Evolutionary conservation across 2,329 filamentous ascomycete species (phyloP).

Genomic region (Hypocreales sp.): DNA sequence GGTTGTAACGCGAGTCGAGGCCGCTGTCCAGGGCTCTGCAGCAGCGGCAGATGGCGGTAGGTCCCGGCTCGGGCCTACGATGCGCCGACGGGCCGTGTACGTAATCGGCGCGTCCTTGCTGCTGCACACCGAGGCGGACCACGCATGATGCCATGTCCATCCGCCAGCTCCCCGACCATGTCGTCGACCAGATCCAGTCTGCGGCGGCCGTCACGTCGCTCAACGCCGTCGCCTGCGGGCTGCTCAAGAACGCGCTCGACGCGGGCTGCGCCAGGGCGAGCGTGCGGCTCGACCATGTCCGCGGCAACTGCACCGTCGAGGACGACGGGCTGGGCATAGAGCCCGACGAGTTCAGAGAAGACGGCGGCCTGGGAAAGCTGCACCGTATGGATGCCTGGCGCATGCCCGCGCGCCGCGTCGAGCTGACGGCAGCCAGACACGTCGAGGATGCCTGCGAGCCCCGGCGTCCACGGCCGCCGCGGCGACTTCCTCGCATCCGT

Average conservation of each 20-base stretch:
- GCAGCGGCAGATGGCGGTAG: no score
- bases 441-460: slow-evolving; percentile 45
- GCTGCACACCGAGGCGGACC: no score
- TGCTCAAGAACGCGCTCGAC: slow-evolving; percentile 77
- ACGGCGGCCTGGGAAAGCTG: slow-evolving; percentile 56
- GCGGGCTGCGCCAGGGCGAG: slow-evolving; percentile 54
- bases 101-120: no score
- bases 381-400: slow-evolving; percentile 43
- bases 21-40: no score
- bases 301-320: slow-evolving; percentile 65
- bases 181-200: slow-evolving; percentile 67
- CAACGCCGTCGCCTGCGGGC: slow-evolving; percentile 51
- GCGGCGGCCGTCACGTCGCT: slow-evolving; percentile 67
- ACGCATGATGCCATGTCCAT: slow-evolving; percentile 39
- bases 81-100: no score
- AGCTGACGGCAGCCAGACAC: slow-evolving; percentile 41
- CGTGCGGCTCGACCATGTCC: slow-evolving; percentile 56
- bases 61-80: no score
- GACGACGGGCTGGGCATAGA: slow-evolving; percentile 73
- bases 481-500: slow-evolving; percentile 69
- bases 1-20: no score
- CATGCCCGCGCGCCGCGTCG: background rate
- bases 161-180: slow-evolving; percentile 51
- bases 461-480: slow-evolving; percentile 44
- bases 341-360: slow-evolving; percentile 52